Evolutionary conservation across 176 grass and related monocot species (phyloP), one percentile per base, ranked within the genome.

Genomic region (Bolboschoenus planiculmis): DNA sequence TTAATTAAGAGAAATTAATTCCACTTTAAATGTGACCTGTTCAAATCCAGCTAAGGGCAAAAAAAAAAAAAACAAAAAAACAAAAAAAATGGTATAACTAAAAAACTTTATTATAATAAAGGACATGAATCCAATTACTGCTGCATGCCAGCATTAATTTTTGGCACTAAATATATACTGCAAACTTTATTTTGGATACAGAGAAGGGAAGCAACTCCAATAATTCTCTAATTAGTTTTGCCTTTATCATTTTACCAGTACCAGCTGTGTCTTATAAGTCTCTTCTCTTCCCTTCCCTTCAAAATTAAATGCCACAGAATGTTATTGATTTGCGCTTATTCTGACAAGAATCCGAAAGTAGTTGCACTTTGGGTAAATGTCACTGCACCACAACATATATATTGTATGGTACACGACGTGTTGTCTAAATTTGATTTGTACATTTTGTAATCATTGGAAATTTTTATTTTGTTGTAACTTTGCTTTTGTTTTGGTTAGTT

Each of bases 1-100:
- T 74, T 74, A 44, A 74, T 74, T 63, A 63, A 63, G n/a, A 4
- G 59, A 63, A 63, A 63, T 63, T 63, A 43, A 74, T 74, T 44
- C 14, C 18, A 23, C 68, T 10, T 44, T 74, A 74, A 74, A 74
- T 74, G 68, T 8, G 33, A 26, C 7, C 35, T 74, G 68, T 31
- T 63, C 1, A 63, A 31, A 63, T 63, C 59, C 59, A 63, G 26
- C 59, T 63, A 33, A 74, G 18, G 33, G 40, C n/a, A n/a, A n/a
- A n/a, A n/a, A n/a, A n/a, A n/a, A n/a, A n/a, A n/a, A n/a, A n/a
- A n/a, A n/a, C n/a, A n/a, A n/a, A n/a, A n/a, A n/a, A n/a, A n/a
- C n/a, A n/a, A n/a, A n/a, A n/a, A n/a, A n/a, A n/a, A n/a, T n/a
- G n/a, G n/a, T n/a, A n/a, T n/a, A n/a, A n/a, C n/a, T n/a, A n/a